Evolutionary conservation across 192 early-diverging fungal species (phyloP), one percentile per base, ranked within the genome.

Genomic region (Backusella macrospora): DNA sequence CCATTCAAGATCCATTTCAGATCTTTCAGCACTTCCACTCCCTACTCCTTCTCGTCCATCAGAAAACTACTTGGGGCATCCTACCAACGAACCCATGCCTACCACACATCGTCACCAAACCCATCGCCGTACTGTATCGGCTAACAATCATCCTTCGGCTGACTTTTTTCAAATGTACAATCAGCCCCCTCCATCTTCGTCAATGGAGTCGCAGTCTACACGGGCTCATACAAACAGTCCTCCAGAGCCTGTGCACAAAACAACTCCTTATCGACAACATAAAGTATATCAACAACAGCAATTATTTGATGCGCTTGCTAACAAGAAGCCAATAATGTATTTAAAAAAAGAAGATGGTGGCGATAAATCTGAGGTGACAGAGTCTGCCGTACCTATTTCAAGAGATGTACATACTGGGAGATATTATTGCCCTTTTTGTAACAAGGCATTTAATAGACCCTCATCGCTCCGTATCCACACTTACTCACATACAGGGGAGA

Each of bases 401-500:
- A 72, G 71, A 72, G 71, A 72, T 65, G 43, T 44, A 42, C 42
- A 72, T n/a, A 63, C 71, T 16, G 71, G 71, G 21, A 72, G 83
- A 66, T 91, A 90, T 71, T 80, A 84, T 49, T 93, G 91, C 55
- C 73, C 81, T 10, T 81, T 78, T 43, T 94, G 93, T 68, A 66
- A 75, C 18, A 94, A 93, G 52, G 68, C 71, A 37, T 94, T 94
- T 52, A 85, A 89, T 7, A 84, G 93, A 44, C 93, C 93, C 0
- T 90, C 88, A 23, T 89, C 91, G 0, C 73, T 92, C 1, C 75
- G 85, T 2, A 91, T 91, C 38, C 93, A 93, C 74, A 89, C 87
- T n/a, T 87, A 88, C 71, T 90, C 91, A 0, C 93, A 94, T 62
- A 93, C 93, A 5, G 92, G 92, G 4, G 92, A 94, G 69, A 90